Conservation (phyloP, 1,284 basidiomycete species). For the Boletus sp. region DNA sequence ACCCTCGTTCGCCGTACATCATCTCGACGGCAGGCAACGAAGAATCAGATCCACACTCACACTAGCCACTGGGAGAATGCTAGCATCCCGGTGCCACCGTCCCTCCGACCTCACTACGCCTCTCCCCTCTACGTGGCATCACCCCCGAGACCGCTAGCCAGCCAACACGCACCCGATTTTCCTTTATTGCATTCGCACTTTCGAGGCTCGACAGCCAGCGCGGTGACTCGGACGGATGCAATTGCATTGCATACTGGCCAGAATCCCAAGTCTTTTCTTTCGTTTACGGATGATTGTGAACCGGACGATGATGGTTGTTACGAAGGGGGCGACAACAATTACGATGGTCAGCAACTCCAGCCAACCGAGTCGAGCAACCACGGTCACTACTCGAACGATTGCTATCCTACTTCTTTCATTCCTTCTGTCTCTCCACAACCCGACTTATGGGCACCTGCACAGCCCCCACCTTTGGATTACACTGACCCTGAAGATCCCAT, state of each 20-base stretch:
- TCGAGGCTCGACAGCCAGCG: constrained; percentile 56
- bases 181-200: constrained; percentile 69
- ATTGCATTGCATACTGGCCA: constrained; percentile 30
- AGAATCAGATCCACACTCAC: constrained; percentile 7
- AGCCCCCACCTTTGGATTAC: constrained; percentile 11
- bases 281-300: constrained; percentile 30
- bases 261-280: constrained; percentile 36
- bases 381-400: constrained; percentile 7
- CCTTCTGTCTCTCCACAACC: constrained; percentile 5
- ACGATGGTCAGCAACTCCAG: constrained; percentile 10
- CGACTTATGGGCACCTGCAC: constrained; percentile 22
- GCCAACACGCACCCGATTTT: constrained; percentile 45
- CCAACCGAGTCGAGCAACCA: constrained; percentile 1
- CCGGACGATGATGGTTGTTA: constrained; percentile 18
- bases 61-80: constrained; percentile 6
- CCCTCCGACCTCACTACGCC: constrained; percentile 17
- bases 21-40: constrained; percentile 35
- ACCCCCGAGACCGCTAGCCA: constrained; percentile 15
- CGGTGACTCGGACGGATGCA: constrained; percentile 46
- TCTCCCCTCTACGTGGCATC: constrained; percentile 8
- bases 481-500: constrained; percentile 22
- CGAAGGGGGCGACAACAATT: constrained; percentile 17
- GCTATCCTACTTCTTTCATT: constrained; percentile 5
- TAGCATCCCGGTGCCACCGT: constrained; percentile 1
- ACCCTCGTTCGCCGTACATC: constrained; percentile 46